These are phyloP conservation scores for Kwoniella heveanensis DNA, from an alignment of 768 basidiomycete genomes.

Conservation along the genomic window DNA sequence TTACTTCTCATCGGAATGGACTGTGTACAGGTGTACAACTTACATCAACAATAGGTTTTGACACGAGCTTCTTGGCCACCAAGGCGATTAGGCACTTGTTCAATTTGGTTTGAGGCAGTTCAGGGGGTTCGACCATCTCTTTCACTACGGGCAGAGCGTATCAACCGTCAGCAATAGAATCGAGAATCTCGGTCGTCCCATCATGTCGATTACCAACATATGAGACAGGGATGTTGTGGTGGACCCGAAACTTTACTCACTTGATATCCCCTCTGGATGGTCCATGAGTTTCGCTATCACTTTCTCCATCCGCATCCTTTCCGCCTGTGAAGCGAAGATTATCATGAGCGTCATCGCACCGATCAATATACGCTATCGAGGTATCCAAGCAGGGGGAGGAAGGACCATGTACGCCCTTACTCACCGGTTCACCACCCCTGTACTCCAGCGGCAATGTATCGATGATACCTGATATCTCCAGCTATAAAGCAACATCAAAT, in stretches of 20 bases:
- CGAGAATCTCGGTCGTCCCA: too few relatives aligned
- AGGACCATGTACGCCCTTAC: constrained; percentile 55
- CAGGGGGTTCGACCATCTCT: constrained; percentile 75
- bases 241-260: constrained; percentile 21
- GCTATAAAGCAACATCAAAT: too few relatives aligned
- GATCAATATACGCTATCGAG: too few relatives aligned
- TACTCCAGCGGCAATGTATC: constrained; percentile 83
- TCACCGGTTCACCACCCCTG: constrained; percentile 79
- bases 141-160: constrained; percentile 61
- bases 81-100: constrained; percentile 92
- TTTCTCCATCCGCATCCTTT: constrained; percentile 60
- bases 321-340: constrained; percentile 19
- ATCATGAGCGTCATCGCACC: not conserved
- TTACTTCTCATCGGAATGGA: too few relatives aligned
- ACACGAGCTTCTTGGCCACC: constrained; percentile 80
- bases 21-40: too few relatives aligned
- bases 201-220: too few relatives aligned
- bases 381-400: too few relatives aligned
- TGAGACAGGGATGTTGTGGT: too few relatives aligned
- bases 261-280: constrained; percentile 62
- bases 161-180: too few relatives aligned
- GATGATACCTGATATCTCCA: constrained; percentile 67
- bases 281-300: constrained; percentile 78
- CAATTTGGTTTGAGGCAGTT: constrained; percentile 83
- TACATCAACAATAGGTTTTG: constrained; percentile 59